These are phyloP conservation scores for Taxillus chinensis DNA, from an alignment of 164 flowering plant species.

Conservation along the genomic window DNA sequence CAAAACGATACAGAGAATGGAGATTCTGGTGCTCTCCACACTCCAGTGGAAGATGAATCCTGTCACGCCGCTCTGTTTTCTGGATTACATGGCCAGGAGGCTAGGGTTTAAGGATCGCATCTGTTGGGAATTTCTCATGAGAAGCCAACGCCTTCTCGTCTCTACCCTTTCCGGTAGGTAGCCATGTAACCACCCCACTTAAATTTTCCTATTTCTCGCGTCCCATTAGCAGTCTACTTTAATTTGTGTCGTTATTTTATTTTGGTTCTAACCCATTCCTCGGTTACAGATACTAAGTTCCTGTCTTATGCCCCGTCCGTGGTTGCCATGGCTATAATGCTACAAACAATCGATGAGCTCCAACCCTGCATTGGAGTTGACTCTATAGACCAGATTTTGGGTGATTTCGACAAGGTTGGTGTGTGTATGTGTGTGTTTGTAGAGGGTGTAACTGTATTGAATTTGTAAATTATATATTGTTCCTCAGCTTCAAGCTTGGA, in stretches of 20 bases:
- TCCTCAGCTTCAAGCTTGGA: not conserved
- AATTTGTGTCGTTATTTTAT: not conserved
- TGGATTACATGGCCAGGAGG: slow-evolving; percentile 57
- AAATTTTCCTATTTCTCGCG: not conserved
- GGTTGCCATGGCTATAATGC: slow-evolving; percentile 46
- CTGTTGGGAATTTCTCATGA: slow-evolving; percentile 46
- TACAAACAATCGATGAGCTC: slow-evolving; percentile 24
- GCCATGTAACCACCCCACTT: not conserved
- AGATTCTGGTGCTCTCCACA: slow-evolving; percentile 67
- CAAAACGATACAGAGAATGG: slow-evolving; percentile 82
- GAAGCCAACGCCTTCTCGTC: slow-evolving; percentile 45
- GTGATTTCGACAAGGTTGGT: slow-evolving; percentile 34
- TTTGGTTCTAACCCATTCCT: not conserved
- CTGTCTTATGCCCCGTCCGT: slow-evolving; percentile 40
- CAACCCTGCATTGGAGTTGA: slow-evolving; percentile 27
- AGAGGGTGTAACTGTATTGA: not conserved
- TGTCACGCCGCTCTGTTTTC: slow-evolving; percentile 64
- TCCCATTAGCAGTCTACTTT: not conserved
- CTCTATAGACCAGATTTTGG: slow-evolving; percentile 28
- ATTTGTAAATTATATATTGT: not conserved
- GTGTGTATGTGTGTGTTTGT: not conserved
- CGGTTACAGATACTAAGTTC: slow-evolving; percentile 37
- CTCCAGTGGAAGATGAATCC: slow-evolving; percentile 89
- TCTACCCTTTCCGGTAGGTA: slow-evolving; percentile 47
- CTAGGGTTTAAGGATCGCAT: slow-evolving; percentile 39